A percentile compares a stretch with the other conserved stretches of the same genome.
Conservation (phyloP, 495 filamentous ascomycete species). For the Hyphodiscus hymeniophilus region DNA sequence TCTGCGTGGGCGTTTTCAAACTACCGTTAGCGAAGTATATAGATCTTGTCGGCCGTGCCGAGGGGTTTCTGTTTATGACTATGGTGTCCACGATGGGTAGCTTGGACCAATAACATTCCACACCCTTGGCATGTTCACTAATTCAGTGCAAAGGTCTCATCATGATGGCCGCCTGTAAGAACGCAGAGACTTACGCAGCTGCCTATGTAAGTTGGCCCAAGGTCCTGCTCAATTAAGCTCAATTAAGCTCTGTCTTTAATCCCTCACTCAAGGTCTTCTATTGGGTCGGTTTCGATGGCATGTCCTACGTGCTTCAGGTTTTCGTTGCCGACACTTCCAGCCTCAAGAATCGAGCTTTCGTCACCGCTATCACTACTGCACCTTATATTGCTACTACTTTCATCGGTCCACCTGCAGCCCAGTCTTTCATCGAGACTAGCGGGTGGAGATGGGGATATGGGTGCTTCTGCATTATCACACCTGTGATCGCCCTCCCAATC, state of each 20-base stretch:
- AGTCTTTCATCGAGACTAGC: constrained; percentile 26
- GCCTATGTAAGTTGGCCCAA: constrained; percentile 7
- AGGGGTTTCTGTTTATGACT: constrained; percentile 22
- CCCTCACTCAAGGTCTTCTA: constrained; percentile 41
- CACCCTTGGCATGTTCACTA: too few relatives aligned
- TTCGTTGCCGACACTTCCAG: constrained; percentile 54
- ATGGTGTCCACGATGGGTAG: constrained; percentile 1
- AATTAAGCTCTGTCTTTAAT: too few relatives aligned
- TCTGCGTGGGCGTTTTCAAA: constrained; percentile 56
- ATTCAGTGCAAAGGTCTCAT: constrained; percentile 28
- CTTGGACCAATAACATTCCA: too few relatives aligned
- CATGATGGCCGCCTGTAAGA: constrained; percentile 28
- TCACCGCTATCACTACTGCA: constrained; percentile 44
- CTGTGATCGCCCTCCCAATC: constrained; percentile 32
- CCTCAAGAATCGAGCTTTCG: constrained; percentile 46
- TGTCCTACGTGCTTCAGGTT: constrained; percentile 42
- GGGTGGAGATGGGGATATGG: constrained; percentile 53
- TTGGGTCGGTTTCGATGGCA: constrained; percentile 29
- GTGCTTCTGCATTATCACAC: constrained; percentile 41
- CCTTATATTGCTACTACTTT: constrained; percentile 51
- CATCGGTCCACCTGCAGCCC: constrained; percentile 30
- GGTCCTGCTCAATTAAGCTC: too few relatives aligned
- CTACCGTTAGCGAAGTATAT: constrained; percentile 57
- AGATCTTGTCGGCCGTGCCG: constrained; percentile 54
- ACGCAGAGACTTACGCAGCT: constrained; percentile 26